Evolutionary conservation across 2,329 filamentous ascomycete genomes (phyloP).

Genomic region (Aspergillus proliferans): DNA sequence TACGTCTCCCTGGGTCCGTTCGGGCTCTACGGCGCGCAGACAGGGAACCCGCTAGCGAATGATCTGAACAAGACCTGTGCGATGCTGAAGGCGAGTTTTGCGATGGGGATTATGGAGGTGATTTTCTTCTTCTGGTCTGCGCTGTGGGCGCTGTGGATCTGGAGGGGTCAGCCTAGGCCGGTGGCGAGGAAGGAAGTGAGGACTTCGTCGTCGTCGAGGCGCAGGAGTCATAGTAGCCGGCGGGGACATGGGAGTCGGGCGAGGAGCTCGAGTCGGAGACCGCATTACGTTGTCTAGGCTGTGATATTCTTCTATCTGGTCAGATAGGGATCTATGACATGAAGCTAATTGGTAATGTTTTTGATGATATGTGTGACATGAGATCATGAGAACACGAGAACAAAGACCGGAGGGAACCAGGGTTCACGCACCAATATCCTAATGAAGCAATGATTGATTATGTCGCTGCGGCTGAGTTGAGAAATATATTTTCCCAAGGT

Average conservation of each 20-base stretch:
- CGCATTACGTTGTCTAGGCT: constrained; percentile 25
- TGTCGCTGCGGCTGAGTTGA: too few species aligned
- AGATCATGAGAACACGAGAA: too few species aligned
- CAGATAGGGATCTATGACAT: background rate
- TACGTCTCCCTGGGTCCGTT: constrained; percentile 58
- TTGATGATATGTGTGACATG: too few species aligned
- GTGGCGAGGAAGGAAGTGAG: constrained; percentile 10
- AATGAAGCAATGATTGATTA: too few species aligned
- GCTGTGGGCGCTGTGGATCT: constrained; percentile 55
- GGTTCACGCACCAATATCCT: too few species aligned
- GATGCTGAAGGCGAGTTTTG: constrained; percentile 88
- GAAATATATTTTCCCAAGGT: too few species aligned
- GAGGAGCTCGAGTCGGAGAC: constrained; percentile 23
- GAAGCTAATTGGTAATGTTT: too few species aligned
- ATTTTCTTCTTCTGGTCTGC: constrained; percentile 75
- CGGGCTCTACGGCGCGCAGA: constrained; percentile 46
- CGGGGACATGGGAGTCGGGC: constrained; percentile 25
- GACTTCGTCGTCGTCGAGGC: constrained; percentile 34
- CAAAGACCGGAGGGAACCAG: too few species aligned
- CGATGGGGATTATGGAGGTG: constrained; percentile 81
- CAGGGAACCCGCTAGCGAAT: constrained; percentile 45
- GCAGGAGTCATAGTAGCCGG: constrained; percentile 31
- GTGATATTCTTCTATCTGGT: too few species aligned
- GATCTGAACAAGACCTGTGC: constrained; percentile 69
- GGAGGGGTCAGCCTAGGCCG: constrained; percentile 4